A percentile compares a stretch with the other conserved stretches of the same genome.
These are phyloP conservation scores for Amanita polypyramis DNA, from an alignment of 768 basidiomycete genomes.

Conservation along the genomic window DNA sequence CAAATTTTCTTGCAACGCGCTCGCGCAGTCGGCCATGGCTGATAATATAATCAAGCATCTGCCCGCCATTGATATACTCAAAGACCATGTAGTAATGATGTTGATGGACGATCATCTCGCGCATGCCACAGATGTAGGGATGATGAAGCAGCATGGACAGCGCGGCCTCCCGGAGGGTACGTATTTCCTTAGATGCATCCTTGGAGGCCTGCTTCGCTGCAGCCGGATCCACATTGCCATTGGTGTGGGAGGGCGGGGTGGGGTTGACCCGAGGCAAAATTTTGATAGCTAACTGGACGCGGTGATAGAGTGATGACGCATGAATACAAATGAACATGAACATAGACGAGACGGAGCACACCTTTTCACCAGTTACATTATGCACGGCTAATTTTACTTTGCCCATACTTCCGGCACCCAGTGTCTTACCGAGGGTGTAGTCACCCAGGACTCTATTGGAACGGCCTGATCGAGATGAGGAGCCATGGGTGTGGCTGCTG, in stretches of 20 bases:
- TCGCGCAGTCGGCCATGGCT: conserved; percentile 93
- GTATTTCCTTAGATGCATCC: conserved; percentile 93
- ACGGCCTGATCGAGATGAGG: conserved; percentile 23
- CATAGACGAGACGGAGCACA: conserved; percentile 26
- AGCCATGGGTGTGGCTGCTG: conserved; percentile 12
- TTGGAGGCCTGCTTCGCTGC: conserved; percentile 71
- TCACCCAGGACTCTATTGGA: conserved; percentile 72
- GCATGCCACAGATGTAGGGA: conserved; percentile 99
- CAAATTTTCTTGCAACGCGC: conserved; percentile 94
- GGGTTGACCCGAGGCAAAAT: conserved; percentile 86
- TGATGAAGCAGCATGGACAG: conserved; percentile 94
- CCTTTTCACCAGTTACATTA: conserved; percentile 86
- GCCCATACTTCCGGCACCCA: conserved; percentile 98
- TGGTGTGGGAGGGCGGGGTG: conserved; percentile 37
- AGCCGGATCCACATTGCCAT: conserved; percentile 38
- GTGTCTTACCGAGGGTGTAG: conserved; percentile 92
- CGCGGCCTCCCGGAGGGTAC: conserved; percentile 92
- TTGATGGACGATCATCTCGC: conserved; percentile 95
- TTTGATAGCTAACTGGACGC: conserved; percentile 94
- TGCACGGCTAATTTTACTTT: conserved; percentile 96
- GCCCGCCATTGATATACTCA: conserved; percentile 97
- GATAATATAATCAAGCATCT: conserved; percentile 99
- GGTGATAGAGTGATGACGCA: neutral
- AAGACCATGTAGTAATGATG: conserved; percentile 99
- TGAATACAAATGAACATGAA: conserved; percentile 1